Conservation (phyloP, 1,284 basidiomycete genomes). For the Moesziomyces sp. region DNA sequence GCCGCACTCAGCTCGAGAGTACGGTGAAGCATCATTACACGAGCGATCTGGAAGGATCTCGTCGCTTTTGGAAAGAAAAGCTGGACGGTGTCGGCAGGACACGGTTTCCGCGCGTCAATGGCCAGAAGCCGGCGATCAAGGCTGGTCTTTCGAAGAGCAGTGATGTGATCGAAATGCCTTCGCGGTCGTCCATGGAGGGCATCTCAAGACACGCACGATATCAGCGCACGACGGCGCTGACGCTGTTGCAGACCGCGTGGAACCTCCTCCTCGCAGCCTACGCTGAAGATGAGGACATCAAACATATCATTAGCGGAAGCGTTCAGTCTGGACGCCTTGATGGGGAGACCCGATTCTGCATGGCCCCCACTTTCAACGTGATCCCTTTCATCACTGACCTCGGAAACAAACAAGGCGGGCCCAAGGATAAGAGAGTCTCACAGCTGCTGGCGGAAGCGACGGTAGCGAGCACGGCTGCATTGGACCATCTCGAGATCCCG, state of each 20-base stretch:
- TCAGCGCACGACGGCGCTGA: constrained; percentile 5
- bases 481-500: constrained; percentile 20
- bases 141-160: background rate
- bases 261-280: constrained; percentile 19
- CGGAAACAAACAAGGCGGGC: background rate
- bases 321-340: constrained; percentile 26
- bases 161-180: constrained; percentile 8
- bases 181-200: constrained; percentile 12
- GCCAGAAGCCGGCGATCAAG: constrained; percentile 6
- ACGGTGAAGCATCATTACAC: constrained; percentile 15
- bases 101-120: constrained; percentile 15
- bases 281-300: constrained; percentile 7
- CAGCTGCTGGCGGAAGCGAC: constrained; percentile 8
- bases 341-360: constrained; percentile 5
- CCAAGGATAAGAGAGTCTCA: background rate
- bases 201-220: constrained; percentile 7
- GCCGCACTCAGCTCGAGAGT: constrained; percentile 2
- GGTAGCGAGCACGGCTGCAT: background rate
- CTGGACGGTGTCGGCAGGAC: constrained; percentile 12
- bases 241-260: constrained; percentile 18
- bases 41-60: constrained; percentile 11
- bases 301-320: constrained; percentile 13
- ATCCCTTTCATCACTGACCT: constrained; percentile 16
- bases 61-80: constrained; percentile 11
- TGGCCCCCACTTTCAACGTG: constrained; percentile 28